These are phyloP conservation scores for Gloeophyllum trabeum DNA, from an alignment of 768 basidiomycete species.

Conservation along the genomic window DNA sequence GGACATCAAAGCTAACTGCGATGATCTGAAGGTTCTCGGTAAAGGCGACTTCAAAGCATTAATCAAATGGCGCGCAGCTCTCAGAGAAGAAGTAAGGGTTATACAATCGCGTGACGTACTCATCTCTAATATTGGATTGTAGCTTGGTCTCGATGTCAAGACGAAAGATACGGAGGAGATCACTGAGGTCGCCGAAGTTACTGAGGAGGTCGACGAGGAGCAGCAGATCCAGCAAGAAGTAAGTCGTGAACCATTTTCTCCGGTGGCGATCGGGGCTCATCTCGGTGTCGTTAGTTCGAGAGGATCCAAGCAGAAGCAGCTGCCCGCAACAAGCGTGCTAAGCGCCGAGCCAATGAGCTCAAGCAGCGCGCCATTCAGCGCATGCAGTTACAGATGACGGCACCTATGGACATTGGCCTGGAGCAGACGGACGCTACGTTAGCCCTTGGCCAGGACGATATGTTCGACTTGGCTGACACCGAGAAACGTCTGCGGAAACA, in stretches of 20 bases:
- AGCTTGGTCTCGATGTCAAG: slow-evolving; percentile 83
- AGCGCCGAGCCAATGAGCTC: slow-evolving; percentile 80
- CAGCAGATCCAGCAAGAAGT: slow-evolving; percentile 87
- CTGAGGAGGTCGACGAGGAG: slow-evolving; percentile 74
- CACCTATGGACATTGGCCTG: slow-evolving; percentile 91
- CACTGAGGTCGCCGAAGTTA: slow-evolving; percentile 59
- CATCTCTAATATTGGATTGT: neutral
- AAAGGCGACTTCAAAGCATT: slow-evolving; percentile 95
- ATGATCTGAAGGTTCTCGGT: slow-evolving; percentile 92
- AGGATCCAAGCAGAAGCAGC: slow-evolving; percentile 69
- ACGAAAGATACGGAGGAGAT: slow-evolving; percentile 61
- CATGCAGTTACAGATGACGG: slow-evolving; percentile 95
- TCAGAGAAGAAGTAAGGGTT: slow-evolving; percentile 76
- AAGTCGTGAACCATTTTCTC: slow-evolving; percentile 9
- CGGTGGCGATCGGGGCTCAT: neutral
- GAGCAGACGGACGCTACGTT: slow-evolving; percentile 72
- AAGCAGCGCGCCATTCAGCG: slow-evolving; percentile 82
- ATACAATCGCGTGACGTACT: neutral
- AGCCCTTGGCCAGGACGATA: slow-evolving; percentile 67
- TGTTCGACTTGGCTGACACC: slow-evolving; percentile 73
- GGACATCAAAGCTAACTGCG: slow-evolving; percentile 75
- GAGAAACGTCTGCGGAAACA: slow-evolving; percentile 29
- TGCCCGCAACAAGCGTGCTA: slow-evolving; percentile 66
- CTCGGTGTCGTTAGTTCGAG: slow-evolving; percentile 51
- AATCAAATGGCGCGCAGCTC: slow-evolving; percentile 79